Evolutionary conservation across 352 stramenopile species (phyloP).

Genomic region (Phytophthora lateralis): DNA sequence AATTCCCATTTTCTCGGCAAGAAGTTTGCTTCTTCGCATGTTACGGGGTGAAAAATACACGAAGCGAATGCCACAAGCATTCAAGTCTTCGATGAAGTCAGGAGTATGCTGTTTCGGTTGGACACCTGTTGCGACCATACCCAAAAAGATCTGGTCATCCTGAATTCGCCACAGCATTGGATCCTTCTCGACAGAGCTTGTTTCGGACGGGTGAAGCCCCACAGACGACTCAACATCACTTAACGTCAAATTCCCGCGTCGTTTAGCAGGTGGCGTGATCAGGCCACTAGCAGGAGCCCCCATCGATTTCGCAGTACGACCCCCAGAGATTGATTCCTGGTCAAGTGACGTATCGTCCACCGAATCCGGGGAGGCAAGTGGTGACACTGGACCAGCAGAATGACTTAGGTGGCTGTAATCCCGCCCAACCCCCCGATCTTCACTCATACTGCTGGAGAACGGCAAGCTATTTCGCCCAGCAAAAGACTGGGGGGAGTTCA

Average conservation of each 20-base stretch:
- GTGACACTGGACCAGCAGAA: slow-evolving; percentile 25
- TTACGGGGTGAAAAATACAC: slow-evolving; percentile 99
- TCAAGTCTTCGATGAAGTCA: slow-evolving; percentile 95
- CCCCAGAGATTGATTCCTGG: slow-evolving; percentile 14
- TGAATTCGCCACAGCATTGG: slow-evolving; percentile 86
- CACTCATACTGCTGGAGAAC: slow-evolving; percentile 44
- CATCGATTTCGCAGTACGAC: slow-evolving; percentile 25
- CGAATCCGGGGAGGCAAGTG: slow-evolving; percentile 36
- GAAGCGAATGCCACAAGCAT: slow-evolving; percentile 95
- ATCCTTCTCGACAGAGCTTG: slow-evolving; percentile 59
- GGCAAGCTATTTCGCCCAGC: slow-evolving; percentile 22
- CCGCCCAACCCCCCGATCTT: slow-evolving; percentile 29
- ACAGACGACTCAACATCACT: slow-evolving; percentile 66
- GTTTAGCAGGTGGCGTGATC: slow-evolving; percentile 32
- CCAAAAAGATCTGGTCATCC: slow-evolving; percentile 97
- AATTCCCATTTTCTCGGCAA: slow-evolving; percentile 99
- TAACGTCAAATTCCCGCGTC: slow-evolving; percentile 28
- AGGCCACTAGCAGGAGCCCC: slow-evolving; percentile 30
- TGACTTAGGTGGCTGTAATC: slow-evolving; percentile 26
- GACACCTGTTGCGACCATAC: slow-evolving; percentile 95
- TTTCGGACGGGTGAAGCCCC: slow-evolving; percentile 54
- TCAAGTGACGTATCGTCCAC: slow-evolving; percentile 31
- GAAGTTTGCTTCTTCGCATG: slow-evolving; percentile 96
- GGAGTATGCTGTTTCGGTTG: slow-evolving; percentile 95
- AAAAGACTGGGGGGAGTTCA: slow-evolving; percentile 45